A percentile compares a stretch with the other conserved stretches of the same genome.
phyloP scores from a whole-genome alignment of 2,329 filamentous ascomycete genomes.

The Gnomoniopsis smithogilvyi region DNA sequence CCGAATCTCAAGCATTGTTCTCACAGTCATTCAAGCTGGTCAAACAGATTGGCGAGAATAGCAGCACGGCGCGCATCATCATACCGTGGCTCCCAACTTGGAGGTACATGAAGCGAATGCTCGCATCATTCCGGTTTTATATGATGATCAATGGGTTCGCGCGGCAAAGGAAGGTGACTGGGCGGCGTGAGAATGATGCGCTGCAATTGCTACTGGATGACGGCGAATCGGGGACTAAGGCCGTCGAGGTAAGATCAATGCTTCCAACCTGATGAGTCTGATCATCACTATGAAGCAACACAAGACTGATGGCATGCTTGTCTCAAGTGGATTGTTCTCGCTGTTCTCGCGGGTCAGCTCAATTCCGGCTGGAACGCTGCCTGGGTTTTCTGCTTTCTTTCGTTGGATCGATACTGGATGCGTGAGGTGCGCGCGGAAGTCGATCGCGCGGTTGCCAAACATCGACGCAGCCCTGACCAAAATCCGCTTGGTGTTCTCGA shows the following conservation, averaged over 20 bases:
- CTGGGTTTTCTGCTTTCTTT: slow-evolving; percentile 48
- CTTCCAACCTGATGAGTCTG: not conserved
- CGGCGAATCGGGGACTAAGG: not conserved
- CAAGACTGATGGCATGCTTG: no score
- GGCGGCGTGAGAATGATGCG: not conserved
- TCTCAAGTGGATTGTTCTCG: slow-evolving; percentile 45
- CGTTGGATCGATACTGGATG: slow-evolving; percentile 43
- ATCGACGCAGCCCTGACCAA: not conserved
- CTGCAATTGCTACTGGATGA: not conserved
- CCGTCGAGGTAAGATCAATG: not conserved
- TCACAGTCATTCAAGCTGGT: not conserved
- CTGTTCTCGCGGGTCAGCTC: slow-evolving; percentile 51
- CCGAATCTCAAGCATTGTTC: not conserved
- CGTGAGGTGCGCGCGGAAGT: slow-evolving; percentile 43
- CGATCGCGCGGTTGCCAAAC: slow-evolving; percentile 37
- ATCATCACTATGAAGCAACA: no score
- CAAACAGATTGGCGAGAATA: not conserved
- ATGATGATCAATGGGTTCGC: not conserved
- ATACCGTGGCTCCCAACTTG: not conserved
- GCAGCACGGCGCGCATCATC: not conserved
- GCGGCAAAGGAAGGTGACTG: not conserved
- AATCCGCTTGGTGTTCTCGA: slow-evolving; percentile 26
- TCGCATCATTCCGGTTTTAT: not conserved
- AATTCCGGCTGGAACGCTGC: slow-evolving; percentile 54
- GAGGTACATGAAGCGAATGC: not conserved